Conservation (phyloP, 257 asterid species). For the Handroanthus guayacan region DNA sequence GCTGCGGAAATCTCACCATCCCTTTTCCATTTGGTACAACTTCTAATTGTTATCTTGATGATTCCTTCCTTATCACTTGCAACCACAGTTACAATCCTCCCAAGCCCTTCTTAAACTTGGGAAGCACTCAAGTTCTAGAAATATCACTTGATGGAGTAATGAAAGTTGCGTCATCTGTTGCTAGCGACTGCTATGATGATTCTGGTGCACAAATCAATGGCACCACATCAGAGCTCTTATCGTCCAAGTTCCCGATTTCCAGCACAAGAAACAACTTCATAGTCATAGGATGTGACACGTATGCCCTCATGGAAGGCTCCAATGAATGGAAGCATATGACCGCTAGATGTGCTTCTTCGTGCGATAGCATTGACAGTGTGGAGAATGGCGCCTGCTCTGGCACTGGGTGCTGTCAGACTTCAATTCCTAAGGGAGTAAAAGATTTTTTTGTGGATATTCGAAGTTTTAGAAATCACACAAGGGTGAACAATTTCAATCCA, state of each 20-base stretch:
- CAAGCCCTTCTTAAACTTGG: conserved; percentile 37
- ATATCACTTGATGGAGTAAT: conserved; percentile 38
- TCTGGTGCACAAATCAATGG: neutral
- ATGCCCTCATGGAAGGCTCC: conserved; percentile 25
- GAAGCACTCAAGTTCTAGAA: conserved; percentile 21
- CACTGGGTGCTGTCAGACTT: conserved; percentile 47
- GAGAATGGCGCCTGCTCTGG: conserved; percentile 38
- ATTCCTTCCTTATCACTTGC: conserved; percentile 41
- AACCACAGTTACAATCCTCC: conserved; percentile 38
- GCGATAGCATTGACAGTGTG: conserved; percentile 21
- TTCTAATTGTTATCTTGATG: conserved; percentile 28
- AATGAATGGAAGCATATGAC: neutral
- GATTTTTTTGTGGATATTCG: conserved; percentile 8
- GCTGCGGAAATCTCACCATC: conserved; percentile 36
- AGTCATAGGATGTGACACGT: conserved; percentile 43
- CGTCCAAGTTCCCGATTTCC: conserved; percentile 26
- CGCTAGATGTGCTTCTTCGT: conserved; percentile 38
- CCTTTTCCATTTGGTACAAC: conserved; percentile 34
- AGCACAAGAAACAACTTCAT: conserved; percentile 38
- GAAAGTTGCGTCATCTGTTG: conserved; percentile 31
- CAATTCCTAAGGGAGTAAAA: conserved; percentile 35
- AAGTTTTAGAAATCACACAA: conserved; percentile 33
- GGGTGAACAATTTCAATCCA: conserved; percentile 29
- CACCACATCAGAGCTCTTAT: neutral
- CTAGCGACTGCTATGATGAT: conserved; percentile 31